Evolutionary conservation across 2,329 filamentous ascomycete genomes (phyloP).

Genomic region (Ophiocordyceps camponoti-leonardi): DNA sequence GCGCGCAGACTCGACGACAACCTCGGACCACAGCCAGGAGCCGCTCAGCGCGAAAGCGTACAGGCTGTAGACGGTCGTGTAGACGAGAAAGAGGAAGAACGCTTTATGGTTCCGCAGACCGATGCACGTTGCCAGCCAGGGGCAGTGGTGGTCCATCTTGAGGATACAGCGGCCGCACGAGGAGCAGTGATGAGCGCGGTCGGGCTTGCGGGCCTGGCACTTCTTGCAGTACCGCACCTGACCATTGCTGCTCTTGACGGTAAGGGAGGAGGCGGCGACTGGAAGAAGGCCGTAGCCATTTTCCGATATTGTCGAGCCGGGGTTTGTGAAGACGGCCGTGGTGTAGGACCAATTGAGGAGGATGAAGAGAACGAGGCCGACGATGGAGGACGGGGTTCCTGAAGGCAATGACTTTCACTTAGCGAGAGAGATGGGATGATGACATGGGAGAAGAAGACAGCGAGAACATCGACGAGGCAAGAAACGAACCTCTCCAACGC

Average conservation of each 20-base stretch:
- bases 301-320: conserved; percentile 51
- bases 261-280: conserved; percentile 58
- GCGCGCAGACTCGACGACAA: conserved; percentile 50
- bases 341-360: conserved; percentile 84
- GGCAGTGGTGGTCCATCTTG: conserved; percentile 99
- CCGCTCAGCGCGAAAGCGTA: conserved; percentile 61
- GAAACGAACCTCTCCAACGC: conserved; percentile 36
- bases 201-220: conserved; percentile 85
- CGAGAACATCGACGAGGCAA: too few species aligned
- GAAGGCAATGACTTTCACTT: too few species aligned
- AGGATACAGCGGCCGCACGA: conserved; percentile 86
- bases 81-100: conserved; percentile 82
- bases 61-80: conserved; percentile 75
- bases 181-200: conserved; percentile 92
- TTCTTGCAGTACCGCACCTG: conserved; percentile 90
- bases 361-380: conserved; percentile 56
- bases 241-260: conserved; percentile 71
- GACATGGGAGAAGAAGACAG: background rate
- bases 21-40: conserved; percentile 72
- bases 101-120: conserved; percentile 91
- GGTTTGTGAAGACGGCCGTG: conserved; percentile 80
- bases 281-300: conserved; percentile 68
- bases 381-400: conserved; percentile 38
- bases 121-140: conserved; percentile 92
- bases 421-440: background rate